Evolutionary conservation across 2,329 filamentous ascomycete genomes (phyloP).

Genomic region (Phoma sp.): DNA sequence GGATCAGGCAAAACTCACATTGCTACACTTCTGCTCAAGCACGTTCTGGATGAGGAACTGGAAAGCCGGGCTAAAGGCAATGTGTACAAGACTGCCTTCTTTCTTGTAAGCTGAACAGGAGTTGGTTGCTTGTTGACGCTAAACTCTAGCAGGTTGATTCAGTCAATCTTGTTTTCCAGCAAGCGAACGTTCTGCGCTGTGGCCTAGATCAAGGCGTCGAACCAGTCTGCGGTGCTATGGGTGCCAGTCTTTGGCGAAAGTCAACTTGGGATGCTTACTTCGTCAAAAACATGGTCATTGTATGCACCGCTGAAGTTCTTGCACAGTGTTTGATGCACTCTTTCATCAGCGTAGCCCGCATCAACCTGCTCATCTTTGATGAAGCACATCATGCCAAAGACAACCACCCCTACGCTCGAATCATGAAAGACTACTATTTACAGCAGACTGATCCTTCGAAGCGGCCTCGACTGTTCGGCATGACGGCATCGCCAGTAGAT

Average conservation of each 20-base stretch:
- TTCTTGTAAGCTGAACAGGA: slow-evolving; percentile 65
- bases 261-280: slow-evolving; percentile 66
- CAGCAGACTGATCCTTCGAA: slow-evolving; percentile 52
- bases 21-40: slow-evolving; percentile 80
- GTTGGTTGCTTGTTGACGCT: background rate
- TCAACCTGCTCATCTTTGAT: slow-evolving; percentile 93
- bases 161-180: slow-evolving; percentile 88
- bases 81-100: slow-evolving; percentile 76
- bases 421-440: slow-evolving; percentile 86
- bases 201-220: slow-evolving; percentile 80
- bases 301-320: slow-evolving; percentile 90
- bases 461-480: slow-evolving; percentile 84
- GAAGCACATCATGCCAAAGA: slow-evolving; percentile 97
- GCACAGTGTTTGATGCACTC: slow-evolving; percentile 78
- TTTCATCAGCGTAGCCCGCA: slow-evolving; percentile 79
- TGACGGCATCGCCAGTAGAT: slow-evolving; percentile 96
- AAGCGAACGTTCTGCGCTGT: slow-evolving; percentile 78
- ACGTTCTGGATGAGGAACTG: slow-evolving; percentile 79
- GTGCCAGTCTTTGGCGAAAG: slow-evolving; percentile 65
- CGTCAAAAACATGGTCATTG: slow-evolving; percentile 76
- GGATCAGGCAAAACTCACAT: slow-evolving; percentile 97
- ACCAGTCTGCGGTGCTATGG: slow-evolving; percentile 75
- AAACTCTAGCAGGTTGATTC: slow-evolving; percentile 70
- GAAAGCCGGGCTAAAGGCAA: slow-evolving; percentile 68
- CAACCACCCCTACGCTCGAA: slow-evolving; percentile 85